Conservation (phyloP, 1,139 yeast species). For the Kurtzmaniella quercitrusa region DNA sequence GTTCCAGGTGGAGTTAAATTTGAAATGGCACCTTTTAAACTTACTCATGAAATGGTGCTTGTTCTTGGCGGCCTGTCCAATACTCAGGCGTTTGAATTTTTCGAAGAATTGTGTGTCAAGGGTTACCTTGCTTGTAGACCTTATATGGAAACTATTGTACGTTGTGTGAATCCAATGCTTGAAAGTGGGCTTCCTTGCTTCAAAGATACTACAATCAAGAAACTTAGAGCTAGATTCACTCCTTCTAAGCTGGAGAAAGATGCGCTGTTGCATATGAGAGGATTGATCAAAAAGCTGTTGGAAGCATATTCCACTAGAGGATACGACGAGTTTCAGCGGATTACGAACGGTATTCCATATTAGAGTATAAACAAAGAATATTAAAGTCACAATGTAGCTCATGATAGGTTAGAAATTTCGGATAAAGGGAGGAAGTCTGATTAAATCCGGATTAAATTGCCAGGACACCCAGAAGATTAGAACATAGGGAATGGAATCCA, state of each 20-base stretch:
- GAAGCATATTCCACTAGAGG: slow-evolving; percentile 91
- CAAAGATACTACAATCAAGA: slow-evolving; percentile 77
- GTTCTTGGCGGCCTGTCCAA: slow-evolving; percentile 87
- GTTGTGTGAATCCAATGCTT: slow-evolving; percentile 88
- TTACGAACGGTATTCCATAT: slow-evolving; percentile 95
- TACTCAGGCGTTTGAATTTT: slow-evolving; percentile 90
- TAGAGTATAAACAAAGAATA: slow-evolving; percentile 18
- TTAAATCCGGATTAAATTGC: too few species aligned
- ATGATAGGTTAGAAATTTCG: too few species aligned
- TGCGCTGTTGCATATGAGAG: slow-evolving; percentile 74
- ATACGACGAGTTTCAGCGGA: slow-evolving; percentile 93
- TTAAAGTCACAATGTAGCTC: not conserved
- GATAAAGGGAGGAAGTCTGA: too few species aligned
- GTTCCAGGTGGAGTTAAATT: slow-evolving; percentile 98
- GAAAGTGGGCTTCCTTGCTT: slow-evolving; percentile 96
- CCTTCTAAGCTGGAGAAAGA: slow-evolving; percentile 79
- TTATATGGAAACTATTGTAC: slow-evolving; percentile 79
- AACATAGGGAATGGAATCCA: too few species aligned
- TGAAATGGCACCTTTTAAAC: slow-evolving; percentile 95
- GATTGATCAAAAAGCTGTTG: slow-evolving; percentile 73
- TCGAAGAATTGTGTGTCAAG: slow-evolving; percentile 91
- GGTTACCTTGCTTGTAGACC: slow-evolving; percentile 90
- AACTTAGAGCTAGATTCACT: slow-evolving; percentile 73
- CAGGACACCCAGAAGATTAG: too few species aligned
- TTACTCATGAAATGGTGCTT: slow-evolving; percentile 92